Base-by-base conservation (phyloP, 1,284 basidiomycete genomes). In the Malassezia yamatoensis region DNA sequence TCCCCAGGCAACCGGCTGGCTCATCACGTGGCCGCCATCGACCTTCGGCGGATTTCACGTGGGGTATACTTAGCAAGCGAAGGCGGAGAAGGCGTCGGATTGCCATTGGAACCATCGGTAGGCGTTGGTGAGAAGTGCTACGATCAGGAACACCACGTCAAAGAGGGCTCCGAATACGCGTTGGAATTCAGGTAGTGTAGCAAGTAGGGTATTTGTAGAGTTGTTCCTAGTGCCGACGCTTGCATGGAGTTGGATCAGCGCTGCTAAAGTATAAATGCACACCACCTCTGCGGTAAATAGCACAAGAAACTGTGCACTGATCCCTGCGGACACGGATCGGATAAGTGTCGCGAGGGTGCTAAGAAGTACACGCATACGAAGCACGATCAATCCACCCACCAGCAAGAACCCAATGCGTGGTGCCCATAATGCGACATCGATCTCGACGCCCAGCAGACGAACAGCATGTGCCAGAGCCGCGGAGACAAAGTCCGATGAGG, bases 251-350 rank as follows among this genome's bases (percentile, higher is more conserved):
- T 77, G 77, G 50, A 78, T 77, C 42, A 78, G 67, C 12, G 76
- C 77, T 0, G 77, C 77, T 29, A 78, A 65, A 12, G 77, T 70
- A 50, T 78, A 78, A 39, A 78, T 72, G 29, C 75, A 75, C 72
- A 78, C 71, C 40, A 78, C 68, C 54, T 78, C 74, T 9, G 74
- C 70, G 8, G 77, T 67, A 58, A 77, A 76, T 15, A 78, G 68
- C 0, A 78, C 64, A 64, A 78, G 75, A 59, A 78, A 74, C 8
- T 75, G 74, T 3, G 75, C 72, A 42, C 72, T 74, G 21, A 75
- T 65, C 16, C 76, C 76, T 1, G 74, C 63, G 7, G 72, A 73
- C 1, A 76, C 74, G 2, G 72, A 73, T 40, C 72, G 64, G 66
- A 78, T 76, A 3, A 66, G 58, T 0, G 59, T 49, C 9, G 75